phyloP scores from a whole-genome alignment of 169 alveolate genomes.

The Plasmodium adleri region DNA sequence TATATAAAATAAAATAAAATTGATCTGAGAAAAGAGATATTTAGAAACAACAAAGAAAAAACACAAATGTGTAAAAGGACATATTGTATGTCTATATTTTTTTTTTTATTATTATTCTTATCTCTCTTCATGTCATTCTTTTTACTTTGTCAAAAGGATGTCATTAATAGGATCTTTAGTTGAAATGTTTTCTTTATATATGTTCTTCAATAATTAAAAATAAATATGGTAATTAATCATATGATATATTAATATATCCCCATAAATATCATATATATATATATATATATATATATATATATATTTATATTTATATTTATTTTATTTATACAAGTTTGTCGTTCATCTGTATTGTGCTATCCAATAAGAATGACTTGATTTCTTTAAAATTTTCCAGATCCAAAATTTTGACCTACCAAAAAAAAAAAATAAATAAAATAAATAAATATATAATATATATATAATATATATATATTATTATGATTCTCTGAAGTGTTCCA shows the following conservation, averaged over 20 bases:
- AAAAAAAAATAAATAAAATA: neutral
- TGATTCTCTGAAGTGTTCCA: neutral
- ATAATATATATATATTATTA: too few relatives aligned
- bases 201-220: constrained; percentile 21
- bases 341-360: constrained; percentile 9
- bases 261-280: neutral
- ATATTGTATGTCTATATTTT: too few relatives aligned
- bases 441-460: too few relatives aligned
- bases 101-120: too few relatives aligned
- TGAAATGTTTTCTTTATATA: constrained; percentile 52
- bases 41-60: too few relatives aligned
- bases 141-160: constrained; percentile 4
- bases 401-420: constrained; percentile 23
- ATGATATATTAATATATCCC: too few relatives aligned
- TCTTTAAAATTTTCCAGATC: constrained; percentile 21
- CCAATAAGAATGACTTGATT: constrained; percentile 21
- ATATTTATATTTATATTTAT: neutral
- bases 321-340: constrained; percentile 25
- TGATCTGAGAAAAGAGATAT: too few relatives aligned
- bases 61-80: too few relatives aligned
- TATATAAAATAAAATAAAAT: too few relatives aligned
- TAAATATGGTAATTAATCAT: neutral
- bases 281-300: neutral
- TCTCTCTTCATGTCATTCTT: neutral
- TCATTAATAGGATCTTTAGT: neutral